These are phyloP conservation scores for Cucumis melo DNA, from an alignment of 306 rosid species.

Conservation along the genomic window DNA sequence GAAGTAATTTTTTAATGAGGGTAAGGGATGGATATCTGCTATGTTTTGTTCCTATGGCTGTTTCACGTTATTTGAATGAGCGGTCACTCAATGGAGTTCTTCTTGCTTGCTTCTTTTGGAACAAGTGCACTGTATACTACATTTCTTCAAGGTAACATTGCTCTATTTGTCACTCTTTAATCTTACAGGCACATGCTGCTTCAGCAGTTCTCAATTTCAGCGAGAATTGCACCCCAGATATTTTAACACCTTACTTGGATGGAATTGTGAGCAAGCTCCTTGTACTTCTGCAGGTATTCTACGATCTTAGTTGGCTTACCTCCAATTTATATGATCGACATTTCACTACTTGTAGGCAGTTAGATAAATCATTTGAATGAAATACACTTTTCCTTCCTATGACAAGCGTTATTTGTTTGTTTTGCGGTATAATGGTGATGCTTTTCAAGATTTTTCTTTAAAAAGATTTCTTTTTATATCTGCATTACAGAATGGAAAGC, in stretches of 20 bases:
- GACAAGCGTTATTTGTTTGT: neutral
- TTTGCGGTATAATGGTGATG: neutral
- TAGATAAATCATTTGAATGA: neutral
- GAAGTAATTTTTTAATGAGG: neutral
- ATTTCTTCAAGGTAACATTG: neutral
- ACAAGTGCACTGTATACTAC: neutral
- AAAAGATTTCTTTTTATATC: neutral
- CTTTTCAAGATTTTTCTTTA: neutral
- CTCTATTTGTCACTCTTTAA: neutral
- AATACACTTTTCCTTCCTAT: neutral
- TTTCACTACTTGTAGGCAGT: neutral
- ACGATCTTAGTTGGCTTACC: neutral
- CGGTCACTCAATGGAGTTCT: neutral
- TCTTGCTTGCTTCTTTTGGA: neutral
- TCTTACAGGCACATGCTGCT: slow-evolving; percentile 93
- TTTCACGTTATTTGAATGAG: neutral
- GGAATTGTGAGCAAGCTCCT: slow-evolving; percentile 90
- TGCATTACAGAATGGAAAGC: slow-evolving; percentile 68
- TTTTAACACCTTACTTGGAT: slow-evolving; percentile 81
- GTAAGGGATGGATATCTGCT: neutral
- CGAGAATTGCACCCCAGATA: slow-evolving; percentile 91
- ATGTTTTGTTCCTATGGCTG: neutral
- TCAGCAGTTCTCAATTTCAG: slow-evolving; percentile 99
- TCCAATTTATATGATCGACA: neutral
- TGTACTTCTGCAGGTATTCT: slow-evolving; percentile 77